These are phyloP conservation scores for Puccinellia tenuiflora DNA, from an alignment of 176 grass and related monocot genomes.

Conservation along the genomic window DNA sequence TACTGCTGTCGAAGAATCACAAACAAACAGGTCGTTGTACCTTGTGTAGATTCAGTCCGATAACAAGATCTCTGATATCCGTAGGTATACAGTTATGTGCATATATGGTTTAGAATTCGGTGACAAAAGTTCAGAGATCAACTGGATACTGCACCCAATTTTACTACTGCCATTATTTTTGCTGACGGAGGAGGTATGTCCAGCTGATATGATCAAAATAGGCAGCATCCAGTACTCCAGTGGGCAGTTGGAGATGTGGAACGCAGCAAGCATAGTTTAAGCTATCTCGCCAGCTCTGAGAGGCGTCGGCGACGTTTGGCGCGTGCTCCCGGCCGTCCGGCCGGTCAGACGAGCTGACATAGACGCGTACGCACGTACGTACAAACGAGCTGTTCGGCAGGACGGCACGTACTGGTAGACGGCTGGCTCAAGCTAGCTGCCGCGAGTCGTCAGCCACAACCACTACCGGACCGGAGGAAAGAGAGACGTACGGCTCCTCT, in stretches of 20 bases:
- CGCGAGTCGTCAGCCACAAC: slow-evolving; percentile 47
- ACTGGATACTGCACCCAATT: background rate
- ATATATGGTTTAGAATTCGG: background rate
- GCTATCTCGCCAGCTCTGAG: slow-evolving; percentile 23
- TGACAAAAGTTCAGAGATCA: background rate
- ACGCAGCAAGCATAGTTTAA: slow-evolving; percentile 29
- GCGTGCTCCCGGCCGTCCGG: background rate
- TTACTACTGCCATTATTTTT: background rate
- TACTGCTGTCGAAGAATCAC: slow-evolving; percentile 20
- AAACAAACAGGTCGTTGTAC: slow-evolving; percentile 4
- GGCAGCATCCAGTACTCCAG: background rate
- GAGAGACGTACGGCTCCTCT: background rate
- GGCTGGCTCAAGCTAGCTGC: background rate
- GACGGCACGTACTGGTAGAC: background rate
- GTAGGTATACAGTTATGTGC: background rate
- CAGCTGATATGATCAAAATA: background rate
- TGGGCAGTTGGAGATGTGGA: slow-evolving; percentile 7
- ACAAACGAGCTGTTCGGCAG: background rate
- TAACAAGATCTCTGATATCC: background rate
- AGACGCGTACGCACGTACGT: background rate
- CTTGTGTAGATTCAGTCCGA: background rate
- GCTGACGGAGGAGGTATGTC: slow-evolving; percentile 2
- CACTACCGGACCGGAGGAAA: slow-evolving; percentile 26
- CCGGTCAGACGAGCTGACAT: background rate
- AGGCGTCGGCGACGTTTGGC: background rate